Evolutionary conservation across 805 yeast species (phyloP).

Genomic region (Wickerhamiella lipophila): DNA sequence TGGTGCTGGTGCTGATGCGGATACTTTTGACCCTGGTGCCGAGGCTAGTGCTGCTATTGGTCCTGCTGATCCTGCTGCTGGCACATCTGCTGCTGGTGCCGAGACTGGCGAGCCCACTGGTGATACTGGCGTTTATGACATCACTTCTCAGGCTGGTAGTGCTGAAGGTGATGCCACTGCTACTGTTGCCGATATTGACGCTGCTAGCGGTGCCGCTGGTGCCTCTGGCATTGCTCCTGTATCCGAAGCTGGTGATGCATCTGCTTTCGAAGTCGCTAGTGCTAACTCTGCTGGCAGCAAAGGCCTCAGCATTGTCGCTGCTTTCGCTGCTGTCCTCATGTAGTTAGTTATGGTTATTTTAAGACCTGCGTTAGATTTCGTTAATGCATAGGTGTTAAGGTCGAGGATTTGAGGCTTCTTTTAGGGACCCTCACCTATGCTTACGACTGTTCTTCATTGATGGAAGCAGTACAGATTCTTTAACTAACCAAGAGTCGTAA

Average conservation of each 20-base stretch:
- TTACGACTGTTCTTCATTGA: too few species aligned
- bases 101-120: not conserved
- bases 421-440: too few species aligned
- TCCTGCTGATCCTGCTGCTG: not conserved
- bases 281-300: not conserved
- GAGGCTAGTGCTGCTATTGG: not conserved
- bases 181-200: not conserved
- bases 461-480: too few species aligned
- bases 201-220: not conserved
- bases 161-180: not conserved
- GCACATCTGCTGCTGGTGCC: not conserved
- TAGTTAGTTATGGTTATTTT: too few species aligned
- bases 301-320: not conserved
- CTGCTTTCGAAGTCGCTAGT: not conserved
- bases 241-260: not conserved
- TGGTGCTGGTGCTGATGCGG: not conserved
- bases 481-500: too few species aligned
- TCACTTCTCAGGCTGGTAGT: too few species aligned
- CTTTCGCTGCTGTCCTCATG: not conserved
- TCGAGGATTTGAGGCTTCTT: too few species aligned
- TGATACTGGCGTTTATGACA: too few species aligned
- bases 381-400: too few species aligned
- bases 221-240: not conserved
- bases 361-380: too few species aligned
- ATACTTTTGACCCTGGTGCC: too few species aligned